Evolutionary conservation across 495 filamentous ascomycete species (phyloP).

Genomic region (Annulohypoxylon maeteangense): DNA sequence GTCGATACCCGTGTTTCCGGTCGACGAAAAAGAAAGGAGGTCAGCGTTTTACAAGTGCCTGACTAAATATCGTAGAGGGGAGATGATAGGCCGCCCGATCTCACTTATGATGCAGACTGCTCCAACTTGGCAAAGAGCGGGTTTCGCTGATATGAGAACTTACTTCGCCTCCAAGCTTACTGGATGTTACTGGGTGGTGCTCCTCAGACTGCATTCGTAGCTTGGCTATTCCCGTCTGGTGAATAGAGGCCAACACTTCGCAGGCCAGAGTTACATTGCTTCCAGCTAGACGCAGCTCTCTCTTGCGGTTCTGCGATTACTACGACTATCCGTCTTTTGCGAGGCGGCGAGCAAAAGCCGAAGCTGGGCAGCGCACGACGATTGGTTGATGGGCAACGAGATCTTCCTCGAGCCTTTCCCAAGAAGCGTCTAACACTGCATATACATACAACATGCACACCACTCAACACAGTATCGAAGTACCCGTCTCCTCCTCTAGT

Average conservation of each 20-base stretch:
- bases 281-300: constrained; percentile 22
- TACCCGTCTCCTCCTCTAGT: constrained; percentile 13
- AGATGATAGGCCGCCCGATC: constrained; percentile 28
- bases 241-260: constrained; percentile 15
- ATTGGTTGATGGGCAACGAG: constrained; percentile 20
- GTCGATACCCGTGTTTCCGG: constrained; percentile 35
- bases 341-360: constrained; percentile 26
- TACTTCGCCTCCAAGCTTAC: constrained; percentile 26
- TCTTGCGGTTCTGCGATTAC: constrained; percentile 24
- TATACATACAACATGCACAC: constrained; percentile 16
- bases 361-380: constrained; percentile 17
- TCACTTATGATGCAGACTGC: constrained; percentile 31
- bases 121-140: constrained; percentile 22
- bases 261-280: constrained; percentile 28
- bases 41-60: constrained; percentile 39
- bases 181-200: constrained; percentile 1
- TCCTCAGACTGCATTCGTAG: constrained; percentile 23
- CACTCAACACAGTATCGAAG: constrained; percentile 32
- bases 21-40: constrained; percentile 37
- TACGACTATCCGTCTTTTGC: constrained; percentile 28
- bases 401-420: constrained; percentile 15
- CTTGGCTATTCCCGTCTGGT: constrained; percentile 26
- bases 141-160: constrained; percentile 27
- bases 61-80: constrained; percentile 38
- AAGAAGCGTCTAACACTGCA: constrained; percentile 17